Percentiles rank a stretch among this genome's conserved stretches.
Conservation (phyloP, 441 rosid genomes). For the Erodium moschatum region DNA sequence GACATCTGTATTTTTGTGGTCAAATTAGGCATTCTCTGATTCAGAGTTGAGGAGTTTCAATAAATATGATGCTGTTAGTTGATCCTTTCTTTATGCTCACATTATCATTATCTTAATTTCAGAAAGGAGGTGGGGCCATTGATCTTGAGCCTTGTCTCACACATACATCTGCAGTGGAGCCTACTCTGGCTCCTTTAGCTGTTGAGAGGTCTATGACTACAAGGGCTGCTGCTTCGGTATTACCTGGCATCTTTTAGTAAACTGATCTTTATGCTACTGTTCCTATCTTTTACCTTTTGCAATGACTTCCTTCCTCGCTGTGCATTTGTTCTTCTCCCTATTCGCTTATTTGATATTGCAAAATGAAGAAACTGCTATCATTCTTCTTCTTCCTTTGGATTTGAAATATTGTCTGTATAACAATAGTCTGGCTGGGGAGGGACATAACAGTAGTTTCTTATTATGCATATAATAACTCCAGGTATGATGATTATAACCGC, state of each 20-base stretch:
- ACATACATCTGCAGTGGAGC: conserved; percentile 89
- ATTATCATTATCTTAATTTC: conserved; percentile 9
- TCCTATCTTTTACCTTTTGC: too few species aligned
- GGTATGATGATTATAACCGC: too few species aligned
- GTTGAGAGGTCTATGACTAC: conserved; percentile 98
- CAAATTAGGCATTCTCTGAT: not conserved
- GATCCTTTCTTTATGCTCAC: not conserved
- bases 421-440: too few species aligned
- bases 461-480: too few species aligned
- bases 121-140: conserved; percentile 95
- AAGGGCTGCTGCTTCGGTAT: conserved; percentile 98
- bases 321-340: not conserved
- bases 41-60: not conserved
- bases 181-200: conserved; percentile 98
- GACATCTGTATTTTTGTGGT: not conserved
- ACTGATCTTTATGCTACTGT: too few species aligned
- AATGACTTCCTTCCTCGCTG: too few species aligned
- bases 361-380: too few species aligned
- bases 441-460: too few species aligned
- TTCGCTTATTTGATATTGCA: too few species aligned
- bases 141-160: conserved; percentile 94
- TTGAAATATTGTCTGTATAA: too few species aligned
- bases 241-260: conserved; percentile 4
- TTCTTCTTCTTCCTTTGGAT: too few species aligned
- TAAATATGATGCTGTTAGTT: not conserved